A percentile compares a stretch with the other conserved stretches of the same genome.
Conservation (phyloP, 352 stramenopile species). For the Achlya hypogyna region DNA sequence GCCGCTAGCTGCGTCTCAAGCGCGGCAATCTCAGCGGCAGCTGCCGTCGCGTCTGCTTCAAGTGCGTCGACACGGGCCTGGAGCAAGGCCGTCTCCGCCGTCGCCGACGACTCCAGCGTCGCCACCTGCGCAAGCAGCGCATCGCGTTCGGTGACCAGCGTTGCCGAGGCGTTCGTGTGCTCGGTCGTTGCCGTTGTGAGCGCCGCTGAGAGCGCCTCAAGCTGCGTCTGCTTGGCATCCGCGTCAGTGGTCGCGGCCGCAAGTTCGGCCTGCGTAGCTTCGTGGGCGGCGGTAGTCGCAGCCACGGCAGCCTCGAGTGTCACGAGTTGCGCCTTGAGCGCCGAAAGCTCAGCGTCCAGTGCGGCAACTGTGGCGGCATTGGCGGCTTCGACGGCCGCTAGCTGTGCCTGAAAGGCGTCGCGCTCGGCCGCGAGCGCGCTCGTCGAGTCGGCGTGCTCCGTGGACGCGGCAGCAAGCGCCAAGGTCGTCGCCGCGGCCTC, state of each 20-base stretch:
- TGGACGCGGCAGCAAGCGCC: background rate
- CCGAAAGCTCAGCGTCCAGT: constrained; percentile 1
- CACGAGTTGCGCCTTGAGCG: constrained; percentile 6
- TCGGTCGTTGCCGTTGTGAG: background rate
- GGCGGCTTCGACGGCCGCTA: background rate
- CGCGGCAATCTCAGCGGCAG: background rate
- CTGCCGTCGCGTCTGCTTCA: background rate
- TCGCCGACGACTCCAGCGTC: background rate
- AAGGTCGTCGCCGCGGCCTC: background rate
- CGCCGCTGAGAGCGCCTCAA: background rate
- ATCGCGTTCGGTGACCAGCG: background rate
- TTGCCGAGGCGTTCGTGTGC: background rate
- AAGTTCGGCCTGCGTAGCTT: background rate
- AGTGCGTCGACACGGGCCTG: background rate
- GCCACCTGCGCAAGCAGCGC: background rate
- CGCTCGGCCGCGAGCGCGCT: background rate
- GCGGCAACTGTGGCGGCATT: background rate
- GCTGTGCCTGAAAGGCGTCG: constrained; percentile 1
- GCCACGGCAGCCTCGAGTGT: background rate
- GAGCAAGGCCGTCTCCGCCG: background rate
- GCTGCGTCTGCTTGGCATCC: background rate
- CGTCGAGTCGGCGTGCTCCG: constrained; percentile 1
- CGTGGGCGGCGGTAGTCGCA: background rate
- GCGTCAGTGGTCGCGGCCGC: background rate
- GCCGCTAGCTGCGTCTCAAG: background rate